Base-by-base conservation (phyloP, 768 basidiomycete species). In the Xerocomellus dryophilus region DNA sequence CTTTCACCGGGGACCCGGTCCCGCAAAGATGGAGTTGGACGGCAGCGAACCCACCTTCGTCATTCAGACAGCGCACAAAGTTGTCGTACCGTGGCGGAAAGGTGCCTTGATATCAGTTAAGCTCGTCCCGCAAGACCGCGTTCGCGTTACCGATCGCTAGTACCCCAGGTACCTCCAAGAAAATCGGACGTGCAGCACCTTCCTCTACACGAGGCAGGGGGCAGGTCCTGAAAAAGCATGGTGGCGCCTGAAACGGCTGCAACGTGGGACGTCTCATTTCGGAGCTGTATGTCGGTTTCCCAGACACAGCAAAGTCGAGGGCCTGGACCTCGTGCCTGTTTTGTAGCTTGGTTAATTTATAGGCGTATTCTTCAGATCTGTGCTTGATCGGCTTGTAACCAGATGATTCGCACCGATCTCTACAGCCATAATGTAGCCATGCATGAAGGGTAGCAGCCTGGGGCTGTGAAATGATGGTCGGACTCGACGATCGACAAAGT, bases 141-240 rank as follows among this genome's bases (percentile, higher is more conserved):
- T 53, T 34, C 50, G 47, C 39, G 20, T 48, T 48, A 51, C 59
- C 47, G 23, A 66, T n/a, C n/a, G n/a, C n/a, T 50, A 41, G 11
- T 23, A 14, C 12, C 9, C 18, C 54, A 71, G 69, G 61, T 71
- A 17, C 63, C 70, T 29, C 61, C 68, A 39, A 61, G 53, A 42
- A 52, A 58, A 27, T 25, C 54, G 36, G 47, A 43, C 18, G 48
- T 45, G 25, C 50, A 56, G 20, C 52, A 55, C 25, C 53, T 44
- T 54, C 21, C 52, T 15, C 27, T 31, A 58, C 65, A 69, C 40
- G 65, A 59, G 61, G 65, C 58, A 42, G 31, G 32, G 15, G 27
- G 43, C 29, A 56, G 57, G 55, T 29, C 56, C 32, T 47, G 51
- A 61, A 31, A 31, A 58, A 58, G 54, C 54, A 32, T 47, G 44